phyloP scores from a whole-genome alignment of 2,329 filamentous ascomycete genomes.

The Aspergillus pseudoterreus region DNA sequence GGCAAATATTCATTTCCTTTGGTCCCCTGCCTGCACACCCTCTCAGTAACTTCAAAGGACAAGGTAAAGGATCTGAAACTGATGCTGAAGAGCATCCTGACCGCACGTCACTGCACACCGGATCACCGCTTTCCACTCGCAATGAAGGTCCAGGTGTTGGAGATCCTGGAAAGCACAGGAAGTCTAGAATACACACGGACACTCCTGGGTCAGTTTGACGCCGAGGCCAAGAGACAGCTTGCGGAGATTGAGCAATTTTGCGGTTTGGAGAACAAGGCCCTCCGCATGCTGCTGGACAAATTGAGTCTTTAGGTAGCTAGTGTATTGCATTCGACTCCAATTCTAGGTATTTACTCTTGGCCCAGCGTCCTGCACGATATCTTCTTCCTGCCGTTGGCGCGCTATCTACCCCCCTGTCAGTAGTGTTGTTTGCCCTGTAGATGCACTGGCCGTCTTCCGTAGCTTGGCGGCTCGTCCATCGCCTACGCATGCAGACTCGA shows the following conservation, averaged over 20 bases:
- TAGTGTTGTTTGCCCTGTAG: too few relatives aligned
- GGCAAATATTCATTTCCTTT: slow-evolving; percentile 41
- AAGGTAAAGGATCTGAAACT: neutral
- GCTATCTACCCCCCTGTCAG: too few relatives aligned
- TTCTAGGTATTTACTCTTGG: neutral
- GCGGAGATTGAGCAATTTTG: neutral
- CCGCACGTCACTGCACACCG: neutral
- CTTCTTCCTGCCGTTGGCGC: too few relatives aligned
- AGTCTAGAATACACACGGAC: neutral
- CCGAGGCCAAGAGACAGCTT: neutral
- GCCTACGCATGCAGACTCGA: too few relatives aligned
- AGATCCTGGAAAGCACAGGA: neutral
- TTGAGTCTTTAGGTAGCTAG: neutral
- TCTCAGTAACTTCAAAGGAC: neutral
- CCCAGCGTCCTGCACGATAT: too few relatives aligned
- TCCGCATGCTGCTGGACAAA: neutral
- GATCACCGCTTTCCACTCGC: neutral
- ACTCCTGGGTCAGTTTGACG: neutral
- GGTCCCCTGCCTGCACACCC: slow-evolving; percentile 5
- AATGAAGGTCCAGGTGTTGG: neutral
- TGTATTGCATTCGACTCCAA: neutral
- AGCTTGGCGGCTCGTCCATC: too few relatives aligned
- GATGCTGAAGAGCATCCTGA: neutral
- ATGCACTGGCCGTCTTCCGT: too few relatives aligned
- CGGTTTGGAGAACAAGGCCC: neutral